Percentiles rank a stretch among this genome's conserved stretches.
Evolutionary conservation across 495 filamentous ascomycete species (phyloP).

Genomic region (Podospora tetraspora): DNA sequence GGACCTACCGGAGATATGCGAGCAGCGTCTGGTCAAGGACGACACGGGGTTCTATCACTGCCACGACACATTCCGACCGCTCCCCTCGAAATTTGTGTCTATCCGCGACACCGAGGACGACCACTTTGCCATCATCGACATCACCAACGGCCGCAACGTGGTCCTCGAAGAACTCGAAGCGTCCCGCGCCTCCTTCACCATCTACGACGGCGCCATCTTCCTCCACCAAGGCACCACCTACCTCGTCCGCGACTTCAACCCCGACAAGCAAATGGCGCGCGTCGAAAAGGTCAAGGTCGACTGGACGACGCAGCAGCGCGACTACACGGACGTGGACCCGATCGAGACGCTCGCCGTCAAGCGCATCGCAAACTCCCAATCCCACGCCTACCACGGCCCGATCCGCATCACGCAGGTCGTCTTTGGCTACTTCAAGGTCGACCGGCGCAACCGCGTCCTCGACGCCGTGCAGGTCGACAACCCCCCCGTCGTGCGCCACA

Average conservation of each 20-base stretch:
- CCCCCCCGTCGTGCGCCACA: slow-evolving; percentile 76
- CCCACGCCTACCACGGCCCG: slow-evolving; percentile 71
- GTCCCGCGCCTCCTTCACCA: slow-evolving; percentile 87
- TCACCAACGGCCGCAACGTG: slow-evolving; percentile 70
- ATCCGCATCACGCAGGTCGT: slow-evolving; percentile 81
- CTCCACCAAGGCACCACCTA: slow-evolving; percentile 91
- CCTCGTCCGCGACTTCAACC: slow-evolving; percentile 82
- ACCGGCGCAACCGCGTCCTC: slow-evolving; percentile 69
- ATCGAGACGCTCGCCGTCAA: slow-evolving; percentile 78
- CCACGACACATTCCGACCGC: slow-evolving; percentile 79
- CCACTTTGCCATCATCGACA: slow-evolving; percentile 90
- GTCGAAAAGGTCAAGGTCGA: slow-evolving; percentile 80
- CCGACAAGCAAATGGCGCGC: slow-evolving; percentile 65
- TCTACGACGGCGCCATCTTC: slow-evolving; percentile 97
- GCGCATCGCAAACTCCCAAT: slow-evolving; percentile 44
- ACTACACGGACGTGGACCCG: slow-evolving; percentile 93
- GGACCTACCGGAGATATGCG: slow-evolving; percentile 65
- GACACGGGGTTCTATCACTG: slow-evolving; percentile 81
- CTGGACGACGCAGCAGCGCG: slow-evolving; percentile 90
- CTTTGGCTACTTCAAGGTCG: slow-evolving; percentile 95
- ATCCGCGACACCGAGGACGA: slow-evolving; percentile 91
- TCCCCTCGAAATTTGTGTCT: slow-evolving; percentile 73
- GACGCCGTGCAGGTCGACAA: slow-evolving; percentile 92
- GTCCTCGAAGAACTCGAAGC: slow-evolving; percentile 96
- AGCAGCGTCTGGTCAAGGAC: slow-evolving; percentile 69